A percentile compares a stretch with the other conserved stretches of the same genome.
phyloP scores from a whole-genome alignment of 768 basidiomycete species.

The Lactarius hatsudake region DNA sequence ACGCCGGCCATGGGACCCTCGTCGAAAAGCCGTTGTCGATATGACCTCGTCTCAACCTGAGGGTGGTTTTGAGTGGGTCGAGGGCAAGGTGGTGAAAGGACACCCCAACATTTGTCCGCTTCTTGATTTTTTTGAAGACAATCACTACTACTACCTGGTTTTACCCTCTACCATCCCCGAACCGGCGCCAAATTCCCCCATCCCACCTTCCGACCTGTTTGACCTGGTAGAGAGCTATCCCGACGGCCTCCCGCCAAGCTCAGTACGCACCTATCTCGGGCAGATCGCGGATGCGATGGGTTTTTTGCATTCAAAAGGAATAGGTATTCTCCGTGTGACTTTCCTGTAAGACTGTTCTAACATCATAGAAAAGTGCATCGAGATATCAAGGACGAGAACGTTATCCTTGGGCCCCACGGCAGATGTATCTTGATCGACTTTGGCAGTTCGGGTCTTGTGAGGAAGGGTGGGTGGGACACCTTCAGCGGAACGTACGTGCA shows the following conservation, averaged over 20 bases:
- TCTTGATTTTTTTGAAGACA: conserved; percentile 95
- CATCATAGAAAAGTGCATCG: conserved; percentile 66
- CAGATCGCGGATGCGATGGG: conserved; percentile 89
- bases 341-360: conserved; percentile 9
- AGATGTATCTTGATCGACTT: conserved; percentile 95
- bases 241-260: conserved; percentile 71
- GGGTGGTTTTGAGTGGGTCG: conserved; percentile 54
- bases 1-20: conserved; percentile 81
- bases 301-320: conserved; percentile 89
- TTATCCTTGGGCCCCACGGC: conserved; percentile 76
- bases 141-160: conserved; percentile 93
- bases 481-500: conserved; percentile 86
- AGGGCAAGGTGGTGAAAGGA: conserved; percentile 71
- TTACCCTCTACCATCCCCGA: conserved; percentile 74
- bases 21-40: conserved; percentile 39
- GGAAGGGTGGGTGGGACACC: conserved; percentile 81
- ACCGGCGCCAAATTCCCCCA: conserved; percentile 47
- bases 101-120: conserved; percentile 96
- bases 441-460: conserved; percentile 85
- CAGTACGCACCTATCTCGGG: conserved; percentile 81
- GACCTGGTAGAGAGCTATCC: conserved; percentile 92
- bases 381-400: conserved; percentile 98
- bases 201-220: conserved; percentile 81
- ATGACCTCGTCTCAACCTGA: conserved; percentile 22
- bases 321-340: conserved; percentile 50